Base-by-base conservation (phyloP, 164 flowering plant species). In the Saururus chinensis region DNA sequence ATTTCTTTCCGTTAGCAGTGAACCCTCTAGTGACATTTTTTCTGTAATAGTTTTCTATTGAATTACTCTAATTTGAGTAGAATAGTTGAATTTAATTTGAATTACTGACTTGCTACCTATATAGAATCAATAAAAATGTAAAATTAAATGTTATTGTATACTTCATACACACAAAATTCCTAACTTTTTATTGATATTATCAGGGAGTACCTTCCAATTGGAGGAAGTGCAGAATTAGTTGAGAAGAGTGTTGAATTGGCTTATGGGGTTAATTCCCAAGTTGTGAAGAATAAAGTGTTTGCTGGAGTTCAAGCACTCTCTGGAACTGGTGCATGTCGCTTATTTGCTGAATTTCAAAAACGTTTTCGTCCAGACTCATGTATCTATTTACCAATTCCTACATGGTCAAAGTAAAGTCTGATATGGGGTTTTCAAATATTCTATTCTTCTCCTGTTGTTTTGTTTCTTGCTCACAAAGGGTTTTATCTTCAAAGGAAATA, bases 151-250 rank as follows among this genome's bases (percentile, higher is more conserved):
- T 30, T 30, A 30, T 2, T 30, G 37, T 6, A 30, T 30, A 2
- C 37, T 30, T 30, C 6, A 30, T 30, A 30, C 9, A 10, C 49
- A 14, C 12, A 9, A 1, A 42, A 42, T 42, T 42, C 17, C 9
- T 42, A 10, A 1, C 49, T 4, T 10, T 10, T 0, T 30, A 23
- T 7, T 24, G 0, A 24, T 8, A 30, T 56, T 62, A 3, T 21
- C 35, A 92, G 98, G 98, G 98, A 92, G 67, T 92, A 92, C 76
- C 96, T 92, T 72, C 98, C 98, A 11, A 92, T 92, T 96, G 98
- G 96, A 59, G 98, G 98, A 66, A 92, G 96, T 64, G 68, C 76
- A 52, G 82, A 82, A 21, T 86, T 92, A 92, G 76, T 86, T 12
- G 88, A 88, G 70, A 92, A 89, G 71, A 80, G 96, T 40, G 54